Percentiles rank a stretch among this genome's conserved stretches.
Evolutionary conservation across 75 land plant genomes (phyloP).

Genomic region (Larix kaempferi): DNA sequence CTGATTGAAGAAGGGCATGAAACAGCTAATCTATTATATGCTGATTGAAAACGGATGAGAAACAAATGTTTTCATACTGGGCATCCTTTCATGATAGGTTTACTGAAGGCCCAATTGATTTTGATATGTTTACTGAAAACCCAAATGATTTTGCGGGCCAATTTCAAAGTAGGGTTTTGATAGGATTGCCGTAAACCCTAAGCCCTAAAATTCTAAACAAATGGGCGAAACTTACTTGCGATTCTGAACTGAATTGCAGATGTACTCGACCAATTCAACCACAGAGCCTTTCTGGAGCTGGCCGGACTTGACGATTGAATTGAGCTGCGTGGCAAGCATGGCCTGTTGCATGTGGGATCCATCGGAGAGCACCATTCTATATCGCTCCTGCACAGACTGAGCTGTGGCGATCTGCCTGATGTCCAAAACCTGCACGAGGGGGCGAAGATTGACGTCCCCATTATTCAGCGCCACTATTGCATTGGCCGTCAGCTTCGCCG

Average conservation of each 20-base stretch:
- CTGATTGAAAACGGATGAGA: too few relatives aligned
- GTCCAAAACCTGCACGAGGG: constrained; percentile 63
- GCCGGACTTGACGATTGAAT: constrained; percentile 46
- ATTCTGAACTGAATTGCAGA: constrained; percentile 65
- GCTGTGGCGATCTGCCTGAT: constrained; percentile 44
- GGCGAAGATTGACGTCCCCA: constrained; percentile 37
- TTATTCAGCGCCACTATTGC: constrained; percentile 37
- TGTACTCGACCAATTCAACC: constrained; percentile 58
- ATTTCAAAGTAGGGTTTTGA: neutral
- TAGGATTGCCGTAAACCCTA: neutral
- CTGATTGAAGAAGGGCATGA: too few relatives aligned
- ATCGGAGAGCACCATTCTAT: constrained; percentile 69
- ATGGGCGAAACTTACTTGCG: constrained; percentile 53
- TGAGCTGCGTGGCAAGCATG: constrained; percentile 92
- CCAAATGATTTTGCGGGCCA: neutral
- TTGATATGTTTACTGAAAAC: too few relatives aligned
- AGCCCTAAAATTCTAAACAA: neutral
- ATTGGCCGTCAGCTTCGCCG: constrained; percentile 27
- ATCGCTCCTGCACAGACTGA: constrained; percentile 60
- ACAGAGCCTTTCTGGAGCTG: constrained; percentile 59
- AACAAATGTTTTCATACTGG: neutral
- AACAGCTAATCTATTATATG: neutral
- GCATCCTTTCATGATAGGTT: neutral
- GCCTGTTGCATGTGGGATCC: constrained; percentile 66
- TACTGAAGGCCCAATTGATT: neutral